Evolutionary conservation across 2,329 filamentous ascomycete species (phyloP), one percentile per base, ranked within the genome.

Genomic region (Ophiostoma triangulosporum): DNA sequence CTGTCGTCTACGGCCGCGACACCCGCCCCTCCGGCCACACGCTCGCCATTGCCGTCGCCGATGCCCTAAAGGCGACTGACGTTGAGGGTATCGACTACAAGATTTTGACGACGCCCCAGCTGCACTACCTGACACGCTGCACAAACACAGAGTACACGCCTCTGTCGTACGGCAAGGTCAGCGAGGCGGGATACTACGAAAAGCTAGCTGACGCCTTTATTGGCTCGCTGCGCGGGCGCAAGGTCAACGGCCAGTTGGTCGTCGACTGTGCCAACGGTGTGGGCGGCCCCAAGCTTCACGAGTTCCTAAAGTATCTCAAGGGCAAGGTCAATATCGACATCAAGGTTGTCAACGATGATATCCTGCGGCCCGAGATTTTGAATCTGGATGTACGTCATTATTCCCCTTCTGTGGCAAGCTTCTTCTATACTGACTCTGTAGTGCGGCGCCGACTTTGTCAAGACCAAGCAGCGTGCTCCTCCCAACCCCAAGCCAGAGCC

Each of bases 191-290:
- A 33, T 98, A 98, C 72, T 97, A 97, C 69, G 80, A 93, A 70
- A 98, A 98, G 74, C 78, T 96, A 53, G 78, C 81, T 38, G 76
- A 80, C 56, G 90, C 93, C 22, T 96, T 96, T 70, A 84, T 85
- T 65, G 81, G 80, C 58, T 86, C 91, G 53, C 84, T 96, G 69
- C 81, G 82, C 60, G 81, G 85, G 58, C 82, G 81, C 62, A 90
- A 84, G 67, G 74, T 88, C 40, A 73, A 78, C 51, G 89, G 89
- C 6, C 69, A 77, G 54, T 73, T 98, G 58, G 87, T 82, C 6
- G 88, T 98, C 14, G 93, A 98, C 68, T 95, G 91, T 67, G 93
- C 93, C 63, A 98, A 98, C 64, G 93, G 93, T 62, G 89, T 98
- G 56, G 93, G 93, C 61, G 93, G 88, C 3, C 90, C 91, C 38